Conservation (phyloP, 164 flowering plant genomes). For the Malania oleifera region DNA sequence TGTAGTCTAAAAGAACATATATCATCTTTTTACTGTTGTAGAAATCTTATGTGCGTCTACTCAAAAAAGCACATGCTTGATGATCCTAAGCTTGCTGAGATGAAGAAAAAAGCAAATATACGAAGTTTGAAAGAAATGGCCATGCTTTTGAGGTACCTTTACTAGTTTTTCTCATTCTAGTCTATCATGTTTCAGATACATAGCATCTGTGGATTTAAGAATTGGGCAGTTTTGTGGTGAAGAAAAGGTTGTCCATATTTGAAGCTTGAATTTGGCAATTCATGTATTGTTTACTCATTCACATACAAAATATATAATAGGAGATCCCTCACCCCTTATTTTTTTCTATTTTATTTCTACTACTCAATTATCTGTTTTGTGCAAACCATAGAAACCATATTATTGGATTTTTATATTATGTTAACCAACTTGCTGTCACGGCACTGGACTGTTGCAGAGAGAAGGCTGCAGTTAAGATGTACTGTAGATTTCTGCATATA, state of each 20-base stretch:
- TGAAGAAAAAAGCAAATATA: constrained; percentile 80
- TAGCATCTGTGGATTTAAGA: not conserved
- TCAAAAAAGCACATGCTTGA: constrained; percentile 95
- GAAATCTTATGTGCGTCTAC: constrained; percentile 91
- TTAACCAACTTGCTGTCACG: no score
- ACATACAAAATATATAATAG: no score
- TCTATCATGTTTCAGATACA: not conserved
- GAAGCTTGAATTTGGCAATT: no score
- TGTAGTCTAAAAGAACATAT: not conserved
- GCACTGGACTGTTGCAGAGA: no score
- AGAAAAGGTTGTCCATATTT: no score
- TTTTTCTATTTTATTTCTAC: not conserved
- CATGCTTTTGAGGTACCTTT: constrained; percentile 64
- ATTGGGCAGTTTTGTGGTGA: not conserved
- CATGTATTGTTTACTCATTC: no score
- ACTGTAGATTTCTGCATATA: no score
- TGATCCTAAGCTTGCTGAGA: constrained; percentile 74
- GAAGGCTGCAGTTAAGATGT: no score
- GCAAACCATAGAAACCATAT: no score
- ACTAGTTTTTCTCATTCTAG: not conserved
- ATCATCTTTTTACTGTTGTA: constrained; percentile 21
- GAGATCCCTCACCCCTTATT: no score
- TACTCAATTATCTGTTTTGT: no score
- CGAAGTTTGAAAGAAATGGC: constrained; percentile 93
- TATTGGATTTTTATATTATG: no score